Base-by-base conservation (phyloP, 108 stramenopile genomes). In the Discostella stelligeroides region DNA sequence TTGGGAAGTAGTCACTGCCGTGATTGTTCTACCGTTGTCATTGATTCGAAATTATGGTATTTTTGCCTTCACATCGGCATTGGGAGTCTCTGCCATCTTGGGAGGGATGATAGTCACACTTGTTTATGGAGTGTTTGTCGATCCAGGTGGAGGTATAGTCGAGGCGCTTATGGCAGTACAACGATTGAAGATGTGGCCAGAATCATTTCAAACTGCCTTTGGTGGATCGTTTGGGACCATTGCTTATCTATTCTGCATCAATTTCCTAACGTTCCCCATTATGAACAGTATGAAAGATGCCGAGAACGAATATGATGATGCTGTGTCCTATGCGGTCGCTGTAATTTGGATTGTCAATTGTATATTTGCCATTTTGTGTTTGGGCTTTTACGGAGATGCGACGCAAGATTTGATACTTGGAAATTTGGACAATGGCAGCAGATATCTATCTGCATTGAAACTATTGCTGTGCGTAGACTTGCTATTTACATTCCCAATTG, bases 191-290 rank as follows among this genome's bases (percentile, higher is more conserved):
- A 74, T 80, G 73, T 79, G 79, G 82, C 79, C 81, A 14, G 66
- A 72, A 15, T 70, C 68, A 1, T 25, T 73, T 29, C 47, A 23
- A 4, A 65, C 67, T 63, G 81, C 81, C 0, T 82, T 82, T 18
- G 81, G 81, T 42, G 76, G 76, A 23, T 73, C 72, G 14, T 82
- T 82, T 38, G 81, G 81, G 2, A 82, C 81, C 24, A 75, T 82
- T 41, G 73, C 73, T 1, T 82, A 82, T 45, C 46, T 81, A 47
- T 82, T 82, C 42, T 75, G 73, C 43, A 71, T 82, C 49, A 82
- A 82, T 25, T 82, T 82, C 37, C 21, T 82, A 0, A 78, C 76
- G 13, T 78, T 82, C 43, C 81, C 81, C 4, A 75, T 82, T 23
- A 78, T 82, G 15, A 81, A 76, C 65, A 56, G 53, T 10, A 73